Conservation (phyloP, 306 rosid genomes). For the Vigna unguiculata region DNA sequence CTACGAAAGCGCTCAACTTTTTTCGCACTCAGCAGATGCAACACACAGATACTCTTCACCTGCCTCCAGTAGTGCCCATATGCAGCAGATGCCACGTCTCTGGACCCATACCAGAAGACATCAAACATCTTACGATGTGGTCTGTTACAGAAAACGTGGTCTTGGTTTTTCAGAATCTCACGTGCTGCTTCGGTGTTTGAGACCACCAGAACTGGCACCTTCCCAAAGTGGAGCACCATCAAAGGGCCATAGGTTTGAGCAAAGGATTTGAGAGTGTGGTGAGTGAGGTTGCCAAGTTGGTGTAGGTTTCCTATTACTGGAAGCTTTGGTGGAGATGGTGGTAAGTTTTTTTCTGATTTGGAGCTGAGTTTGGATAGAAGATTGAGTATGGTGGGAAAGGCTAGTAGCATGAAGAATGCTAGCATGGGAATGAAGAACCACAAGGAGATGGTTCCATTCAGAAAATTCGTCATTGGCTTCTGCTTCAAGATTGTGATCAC, state of each 20-base stretch:
- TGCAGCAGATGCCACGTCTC: conserved; percentile 11
- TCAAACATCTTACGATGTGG: conserved; percentile 42
- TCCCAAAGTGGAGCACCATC: conserved; percentile 10
- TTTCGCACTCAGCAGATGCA: conserved; percentile 38
- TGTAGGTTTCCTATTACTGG: conserved; percentile 27
- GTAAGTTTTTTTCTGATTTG: too few species aligned
- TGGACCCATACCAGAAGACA: conserved; percentile 31
- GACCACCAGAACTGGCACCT: conserved; percentile 19
- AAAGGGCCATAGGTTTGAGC: conserved; percentile 29
- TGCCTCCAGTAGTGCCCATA: conserved; percentile 46
- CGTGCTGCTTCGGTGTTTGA: conserved; percentile 2
- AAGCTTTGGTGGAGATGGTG: neutral
- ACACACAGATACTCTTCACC: conserved; percentile 28
- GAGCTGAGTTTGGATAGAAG: neutral
- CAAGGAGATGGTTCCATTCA: neutral
- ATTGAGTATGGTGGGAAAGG: neutral
- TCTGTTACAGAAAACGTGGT: conserved; percentile 18
- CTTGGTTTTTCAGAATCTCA: conserved; percentile 29
- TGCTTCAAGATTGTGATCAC: neutral
- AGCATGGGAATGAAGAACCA: neutral
- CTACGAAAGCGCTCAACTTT: conserved; percentile 28
- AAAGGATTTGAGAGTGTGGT: neutral
- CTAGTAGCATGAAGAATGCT: neutral
- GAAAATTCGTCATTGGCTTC: neutral
- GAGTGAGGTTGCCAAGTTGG: conserved; percentile 15